A percentile compares a stretch with the other conserved stretches of the same genome.
phyloP scores from a whole-genome alignment of 2,329 filamentous ascomycete genomes.

The Claviceps fusiformis region DNA sequence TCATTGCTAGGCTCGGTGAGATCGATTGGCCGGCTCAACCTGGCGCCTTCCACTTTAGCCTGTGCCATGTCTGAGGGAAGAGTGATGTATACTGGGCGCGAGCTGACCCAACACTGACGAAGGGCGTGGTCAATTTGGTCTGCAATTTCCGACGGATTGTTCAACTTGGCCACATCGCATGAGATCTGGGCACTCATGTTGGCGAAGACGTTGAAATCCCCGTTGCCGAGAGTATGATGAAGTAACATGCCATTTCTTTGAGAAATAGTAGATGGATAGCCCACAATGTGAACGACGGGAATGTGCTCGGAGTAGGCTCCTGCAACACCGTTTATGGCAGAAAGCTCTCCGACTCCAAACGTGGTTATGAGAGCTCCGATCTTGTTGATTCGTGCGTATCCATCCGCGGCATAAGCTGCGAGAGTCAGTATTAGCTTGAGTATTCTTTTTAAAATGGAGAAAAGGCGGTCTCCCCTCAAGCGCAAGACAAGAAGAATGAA shows the following conservation, averaged over 20 bases:
- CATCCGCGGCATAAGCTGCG: constrained; percentile 63
- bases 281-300: constrained; percentile 56
- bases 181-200: constrained; percentile 65
- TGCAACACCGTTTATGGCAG: constrained; percentile 58
- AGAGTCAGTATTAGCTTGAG: constrained; percentile 8
- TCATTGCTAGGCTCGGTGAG: constrained; percentile 52
- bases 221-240: constrained; percentile 61
- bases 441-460: neutral
- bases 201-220: constrained; percentile 71
- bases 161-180: constrained; percentile 56
- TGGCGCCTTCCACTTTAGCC: constrained; percentile 60
- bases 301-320: constrained; percentile 64
- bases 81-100: constrained; percentile 71
- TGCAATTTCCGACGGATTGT: constrained; percentile 55
- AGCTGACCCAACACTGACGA: constrained; percentile 58
- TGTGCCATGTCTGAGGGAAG: constrained; percentile 70
- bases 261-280: constrained; percentile 34
- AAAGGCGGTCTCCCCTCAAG: too few species aligned
- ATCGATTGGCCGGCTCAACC: constrained; percentile 58
- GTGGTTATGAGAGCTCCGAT: constrained; percentile 60
- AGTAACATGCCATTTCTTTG: constrained; percentile 35
- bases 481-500: too few species aligned
- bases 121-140: constrained; percentile 66
- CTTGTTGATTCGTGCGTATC: constrained; percentile 60
- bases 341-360: constrained; percentile 64